Evolutionary conservation across 192 early-diverging fungal species (phyloP).

Genomic region (Coemansia javaensis): DNA sequence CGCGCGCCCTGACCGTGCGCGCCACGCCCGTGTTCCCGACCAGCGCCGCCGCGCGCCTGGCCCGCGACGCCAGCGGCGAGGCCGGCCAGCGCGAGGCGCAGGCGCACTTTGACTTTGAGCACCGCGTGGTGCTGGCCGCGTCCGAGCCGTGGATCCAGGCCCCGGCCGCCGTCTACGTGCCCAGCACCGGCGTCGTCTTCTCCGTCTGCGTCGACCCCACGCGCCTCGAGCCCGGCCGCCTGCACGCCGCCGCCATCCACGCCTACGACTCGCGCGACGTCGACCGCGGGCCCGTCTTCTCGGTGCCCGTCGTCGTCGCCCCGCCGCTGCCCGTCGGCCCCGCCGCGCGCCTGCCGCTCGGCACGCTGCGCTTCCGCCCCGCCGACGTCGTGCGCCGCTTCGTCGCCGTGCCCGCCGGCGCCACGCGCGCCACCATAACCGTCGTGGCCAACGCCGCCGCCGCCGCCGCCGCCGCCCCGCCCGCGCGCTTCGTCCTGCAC

Average conservation of each 20-base stretch:
- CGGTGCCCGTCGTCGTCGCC: constrained; percentile 82
- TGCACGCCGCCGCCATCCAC: constrained; percentile 72
- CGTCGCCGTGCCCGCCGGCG: constrained; percentile 73
- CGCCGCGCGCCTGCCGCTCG: constrained; percentile 52
- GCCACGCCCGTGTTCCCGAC: constrained; percentile 28
- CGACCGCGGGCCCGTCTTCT: constrained; percentile 76
- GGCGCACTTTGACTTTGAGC: constrained; percentile 71
- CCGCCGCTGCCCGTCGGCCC: constrained; percentile 61
- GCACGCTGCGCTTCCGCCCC: constrained; percentile 61
- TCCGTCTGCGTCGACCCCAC: constrained; percentile 75
- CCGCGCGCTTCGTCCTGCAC: constrained; percentile 66
- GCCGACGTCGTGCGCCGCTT: constrained; percentile 78
- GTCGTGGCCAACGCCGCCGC: constrained; percentile 37
- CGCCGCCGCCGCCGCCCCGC: constrained; percentile 51
- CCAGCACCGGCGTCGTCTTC: constrained; percentile 62
- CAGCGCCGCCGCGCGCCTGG: constrained; percentile 55
- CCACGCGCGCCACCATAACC: constrained; percentile 65
- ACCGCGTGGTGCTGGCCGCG: constrained; percentile 64
- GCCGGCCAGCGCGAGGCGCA: constrained; percentile 54
- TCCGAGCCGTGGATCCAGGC: constrained; percentile 71
- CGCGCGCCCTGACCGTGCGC: constrained; percentile 53
- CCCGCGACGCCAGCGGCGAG: constrained; percentile 57
- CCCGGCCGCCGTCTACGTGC: constrained; percentile 70
- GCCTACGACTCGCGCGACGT: constrained; percentile 73
- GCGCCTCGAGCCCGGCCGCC: constrained; percentile 63